A percentile compares a stretch with the other conserved stretches of the same genome.
phyloP scores from a whole-genome alignment of 1,139 yeast genomes.

The Groenewaldozyma auringiensis region DNA sequence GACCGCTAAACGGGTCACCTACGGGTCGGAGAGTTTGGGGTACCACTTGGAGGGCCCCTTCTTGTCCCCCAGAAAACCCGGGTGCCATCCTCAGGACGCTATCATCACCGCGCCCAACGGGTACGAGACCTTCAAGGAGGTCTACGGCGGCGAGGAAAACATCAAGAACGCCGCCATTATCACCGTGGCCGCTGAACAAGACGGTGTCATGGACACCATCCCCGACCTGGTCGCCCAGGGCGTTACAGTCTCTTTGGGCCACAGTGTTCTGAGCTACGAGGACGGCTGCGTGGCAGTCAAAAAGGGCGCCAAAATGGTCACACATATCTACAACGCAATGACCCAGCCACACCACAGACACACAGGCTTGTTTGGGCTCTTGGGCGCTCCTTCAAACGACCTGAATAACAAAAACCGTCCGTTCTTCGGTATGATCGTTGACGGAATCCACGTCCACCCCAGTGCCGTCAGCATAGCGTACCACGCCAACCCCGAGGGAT shows the following conservation, averaged over 20 bases:
- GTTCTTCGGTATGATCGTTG: constrained; percentile 52
- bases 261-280: constrained; percentile 44
- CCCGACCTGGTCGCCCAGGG: constrained; percentile 35
- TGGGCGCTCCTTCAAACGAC: constrained; percentile 28
- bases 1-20: constrained; percentile 32
- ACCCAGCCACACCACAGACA: constrained; percentile 60
- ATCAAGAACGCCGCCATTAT: constrained; percentile 43
- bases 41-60: constrained; percentile 65
- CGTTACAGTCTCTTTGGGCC: constrained; percentile 50
- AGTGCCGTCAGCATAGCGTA: constrained; percentile 49
- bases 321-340: constrained; percentile 63
- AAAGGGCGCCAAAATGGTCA: constrained; percentile 52
- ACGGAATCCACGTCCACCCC: constrained; percentile 58
- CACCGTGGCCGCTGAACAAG: constrained; percentile 58
- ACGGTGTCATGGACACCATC: constrained; percentile 46
- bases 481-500: constrained; percentile 46
- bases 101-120: constrained; percentile 43
- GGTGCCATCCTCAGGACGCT: constrained; percentile 57
- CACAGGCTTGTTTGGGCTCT: constrained; percentile 51
- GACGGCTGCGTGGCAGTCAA: constrained; percentile 45
- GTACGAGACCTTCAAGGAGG: constrained; percentile 33
- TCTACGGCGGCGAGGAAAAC: constrained; percentile 45
- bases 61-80: constrained; percentile 47
- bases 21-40: constrained; percentile 48
- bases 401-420: constrained; percentile 31